Percentiles rank a stretch among this genome's conserved stretches.
Evolutionary conservation across 352 stramenopile genomes (phyloP).

Genomic region (Phytophthora sansomeana): DNA sequence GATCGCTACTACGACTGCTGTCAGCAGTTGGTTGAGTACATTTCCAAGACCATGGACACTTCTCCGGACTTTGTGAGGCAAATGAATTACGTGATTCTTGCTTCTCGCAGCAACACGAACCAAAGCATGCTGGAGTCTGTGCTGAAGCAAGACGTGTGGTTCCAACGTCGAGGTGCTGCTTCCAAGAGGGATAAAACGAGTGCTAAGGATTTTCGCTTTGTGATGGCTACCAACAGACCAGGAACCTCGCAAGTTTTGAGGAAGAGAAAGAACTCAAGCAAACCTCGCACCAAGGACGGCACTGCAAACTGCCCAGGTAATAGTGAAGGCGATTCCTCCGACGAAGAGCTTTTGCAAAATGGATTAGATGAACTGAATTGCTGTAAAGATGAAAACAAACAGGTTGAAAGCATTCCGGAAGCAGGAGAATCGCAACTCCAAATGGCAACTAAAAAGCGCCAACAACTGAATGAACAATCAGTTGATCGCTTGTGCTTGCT

Average conservation of each 20-base stretch:
- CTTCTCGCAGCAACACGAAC: conserved; percentile 5
- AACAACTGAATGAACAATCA: not conserved
- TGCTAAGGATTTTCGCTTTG: not conserved
- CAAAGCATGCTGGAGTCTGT: conserved; percentile 5
- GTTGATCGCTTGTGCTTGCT: conserved; percentile 10
- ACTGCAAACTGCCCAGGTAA: not conserved
- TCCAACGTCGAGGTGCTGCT: not conserved
- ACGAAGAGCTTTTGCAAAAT: not conserved
- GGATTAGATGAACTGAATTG: not conserved
- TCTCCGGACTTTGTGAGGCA: conserved; percentile 16
- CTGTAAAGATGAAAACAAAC: not conserved
- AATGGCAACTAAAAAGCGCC: too few species aligned
- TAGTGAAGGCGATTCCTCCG: not conserved
- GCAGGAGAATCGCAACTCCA: too few species aligned
- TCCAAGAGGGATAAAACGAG: not conserved
- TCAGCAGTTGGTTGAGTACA: conserved; percentile 9
- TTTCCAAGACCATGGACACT: conserved; percentile 20
- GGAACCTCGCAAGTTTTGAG: not conserved
- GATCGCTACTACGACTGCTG: conserved; percentile 16
- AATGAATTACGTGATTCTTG: conserved; percentile 19
- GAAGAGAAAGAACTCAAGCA: conserved; percentile 1
- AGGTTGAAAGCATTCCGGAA: not conserved
- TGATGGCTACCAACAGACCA: not conserved
- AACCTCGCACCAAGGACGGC: not conserved
- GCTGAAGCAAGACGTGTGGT: conserved; percentile 16